Evolutionary conservation across 768 basidiomycete genomes (phyloP), one percentile per base, ranked within the genome.

Genomic region (Cystofilobasidium ferigula): DNA sequence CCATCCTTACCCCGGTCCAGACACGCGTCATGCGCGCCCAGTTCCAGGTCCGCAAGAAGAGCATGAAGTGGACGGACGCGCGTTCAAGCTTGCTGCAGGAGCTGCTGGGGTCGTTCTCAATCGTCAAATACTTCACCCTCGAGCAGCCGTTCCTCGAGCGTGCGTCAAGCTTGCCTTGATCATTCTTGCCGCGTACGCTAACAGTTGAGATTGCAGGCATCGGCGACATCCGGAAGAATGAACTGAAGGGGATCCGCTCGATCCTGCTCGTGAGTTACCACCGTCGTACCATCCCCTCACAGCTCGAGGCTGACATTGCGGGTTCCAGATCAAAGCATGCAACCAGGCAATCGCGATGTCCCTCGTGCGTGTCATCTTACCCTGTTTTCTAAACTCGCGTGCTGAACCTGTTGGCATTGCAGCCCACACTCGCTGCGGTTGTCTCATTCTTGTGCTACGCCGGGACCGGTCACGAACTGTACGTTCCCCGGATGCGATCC

Each of bases 71-170:
- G 77, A 86, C 85, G 0, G 85, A 86, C 72, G 75, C 77, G 61
- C 78, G 86, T 4, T 82, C 85, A 4, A 82, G 83, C 71, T 78
- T 83, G 0, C 76, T 87, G 24, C 79, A 84, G 32, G 85, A 86
- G 71, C 80, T 85, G 6, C 73, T 87, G 12, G 80, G 84, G 79
- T 73, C 67, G n/a, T 59, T 53, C 43, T 38, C 60, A 81, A 80
- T 86, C n/a, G 83, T 88, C 62, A 87, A 86, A 73, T 86, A 84
- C 71, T 88, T 88, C 73, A 84, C 82, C 32, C 87, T 86, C 69
- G 86, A 88, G 75, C 69, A 78, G 0, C 84, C 86, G 0, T 87
- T 86, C 74, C 74, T 86, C 51, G 79, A 82, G 68, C 79, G 86
- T 85, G 67, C 73, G 80, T 75, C 40, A 12, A 18, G 42, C 56